Conservation (phyloP, 768 basidiomycete species). For the Hericium erinaceus region DNA sequence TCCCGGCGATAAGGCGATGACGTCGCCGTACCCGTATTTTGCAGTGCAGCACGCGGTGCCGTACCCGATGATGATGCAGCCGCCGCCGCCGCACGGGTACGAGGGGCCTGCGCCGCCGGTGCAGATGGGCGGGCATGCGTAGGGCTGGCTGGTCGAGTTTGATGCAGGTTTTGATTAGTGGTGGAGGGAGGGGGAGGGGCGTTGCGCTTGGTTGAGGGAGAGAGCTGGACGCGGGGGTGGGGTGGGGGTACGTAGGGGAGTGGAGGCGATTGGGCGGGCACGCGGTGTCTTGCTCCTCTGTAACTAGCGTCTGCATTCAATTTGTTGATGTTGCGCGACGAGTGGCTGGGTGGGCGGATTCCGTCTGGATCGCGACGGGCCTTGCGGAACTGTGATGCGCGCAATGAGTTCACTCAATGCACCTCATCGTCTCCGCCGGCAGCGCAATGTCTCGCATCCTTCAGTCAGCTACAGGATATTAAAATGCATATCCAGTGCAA, state of each 20-base stretch:
- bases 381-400: neutral
- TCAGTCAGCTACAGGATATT: neutral
- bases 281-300: neutral
- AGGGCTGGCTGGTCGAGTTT: slow-evolving; percentile 14
- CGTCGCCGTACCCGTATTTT: slow-evolving; percentile 5
- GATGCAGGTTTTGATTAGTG: neutral
- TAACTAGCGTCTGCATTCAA: neutral
- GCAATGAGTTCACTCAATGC: too few species aligned
- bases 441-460: too few species aligned
- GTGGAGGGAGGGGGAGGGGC: neutral
- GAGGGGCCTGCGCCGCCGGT: slow-evolving; percentile 64
- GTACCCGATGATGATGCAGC: slow-evolving; percentile 91
- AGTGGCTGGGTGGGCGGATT: neutral
- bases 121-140: slow-evolving; percentile 70
- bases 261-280: neutral
- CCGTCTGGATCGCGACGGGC: neutral
- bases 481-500: neutral
- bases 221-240: neutral
- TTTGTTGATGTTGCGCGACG: neutral
- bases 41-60: slow-evolving; percentile 80
- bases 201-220: neutral
- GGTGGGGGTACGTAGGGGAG: neutral
- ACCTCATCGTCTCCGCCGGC: too few species aligned
- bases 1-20: slow-evolving; percentile 22
- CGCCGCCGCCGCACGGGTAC: slow-evolving; percentile 68